Evolutionary conservation across 2,329 filamentous ascomycete species (phyloP).

Genomic region (Hypoxylon sp.): DNA sequence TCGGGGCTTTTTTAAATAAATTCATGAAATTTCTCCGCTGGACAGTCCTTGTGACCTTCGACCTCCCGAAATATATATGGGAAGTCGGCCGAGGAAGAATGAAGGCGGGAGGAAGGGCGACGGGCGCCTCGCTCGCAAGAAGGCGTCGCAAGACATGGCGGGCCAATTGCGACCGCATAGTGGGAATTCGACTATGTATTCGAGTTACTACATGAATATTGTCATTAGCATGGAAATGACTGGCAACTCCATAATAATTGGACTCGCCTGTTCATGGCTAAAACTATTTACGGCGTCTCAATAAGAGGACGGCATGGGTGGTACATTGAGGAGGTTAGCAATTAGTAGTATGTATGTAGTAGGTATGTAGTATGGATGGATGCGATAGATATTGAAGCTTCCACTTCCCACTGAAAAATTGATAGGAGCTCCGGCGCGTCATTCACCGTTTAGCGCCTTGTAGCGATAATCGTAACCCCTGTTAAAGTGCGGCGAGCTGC

Average conservation of each 20-base stretch:
- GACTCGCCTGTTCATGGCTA: slow-evolving; percentile 46
- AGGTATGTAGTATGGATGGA: too few species aligned
- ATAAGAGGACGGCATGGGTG: slow-evolving; percentile 16
- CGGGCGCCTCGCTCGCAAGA: slow-evolving; percentile 39
- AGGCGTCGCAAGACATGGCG: slow-evolving; percentile 52
- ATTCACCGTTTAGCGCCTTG: too few species aligned
- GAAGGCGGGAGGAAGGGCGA: slow-evolving; percentile 23
- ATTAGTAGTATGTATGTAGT: too few species aligned
- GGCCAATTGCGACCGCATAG: slow-evolving; percentile 50
- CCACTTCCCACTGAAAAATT: slow-evolving; percentile 34
- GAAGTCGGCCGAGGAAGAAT: slow-evolving; percentile 38
- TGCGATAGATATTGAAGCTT: too few species aligned
- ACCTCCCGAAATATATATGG: slow-evolving; percentile 45
- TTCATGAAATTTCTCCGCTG: slow-evolving; percentile 68
- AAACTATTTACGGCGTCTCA: slow-evolving; percentile 18
- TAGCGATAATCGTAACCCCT: slow-evolving; percentile 22
- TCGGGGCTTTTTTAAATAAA: slow-evolving; percentile 67
- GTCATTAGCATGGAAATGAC: too few species aligned
- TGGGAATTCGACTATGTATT: slow-evolving; percentile 43
- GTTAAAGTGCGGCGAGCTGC: slow-evolving; percentile 6
- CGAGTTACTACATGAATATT: slow-evolving; percentile 39
- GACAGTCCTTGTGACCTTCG: slow-evolving; percentile 37
- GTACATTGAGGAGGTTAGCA: too few species aligned
- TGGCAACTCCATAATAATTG: slow-evolving; percentile 1
- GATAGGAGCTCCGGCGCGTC: slow-evolving; percentile 28